Evolutionary conservation across 1,284 basidiomycete species (phyloP).

Genomic region (Sporisorium iseilematis-ciliati): DNA sequence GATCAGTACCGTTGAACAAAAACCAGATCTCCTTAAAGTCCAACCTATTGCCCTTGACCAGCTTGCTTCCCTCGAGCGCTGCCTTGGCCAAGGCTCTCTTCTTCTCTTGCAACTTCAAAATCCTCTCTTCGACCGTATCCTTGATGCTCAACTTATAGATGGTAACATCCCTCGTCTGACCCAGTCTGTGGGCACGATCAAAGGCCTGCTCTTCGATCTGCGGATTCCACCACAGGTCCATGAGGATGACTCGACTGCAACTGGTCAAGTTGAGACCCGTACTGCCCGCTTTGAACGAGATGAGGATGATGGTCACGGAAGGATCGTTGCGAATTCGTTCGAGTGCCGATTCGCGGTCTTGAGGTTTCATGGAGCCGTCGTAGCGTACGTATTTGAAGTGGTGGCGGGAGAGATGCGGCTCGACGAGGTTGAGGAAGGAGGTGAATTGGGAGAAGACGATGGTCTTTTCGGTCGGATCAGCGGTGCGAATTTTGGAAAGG

Average conservation of each 20-base stretch:
- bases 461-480: conserved; percentile 80
- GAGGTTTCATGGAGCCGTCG: conserved; percentile 85
- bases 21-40: conserved; percentile 52
- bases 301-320: conserved; percentile 81
- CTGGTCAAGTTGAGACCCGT: conserved; percentile 94
- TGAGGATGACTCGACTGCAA: conserved; percentile 92
- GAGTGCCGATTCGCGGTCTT: conserved; percentile 81
- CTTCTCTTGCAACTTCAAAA: conserved; percentile 77
- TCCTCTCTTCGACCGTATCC: conserved; percentile 89
- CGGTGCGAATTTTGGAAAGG: conserved; percentile 78
- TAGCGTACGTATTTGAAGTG: conserved; percentile 84
- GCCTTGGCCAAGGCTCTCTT: conserved; percentile 87
- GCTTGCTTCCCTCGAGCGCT: conserved; percentile 86
- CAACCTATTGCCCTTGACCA: conserved; percentile 76
- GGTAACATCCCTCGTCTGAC: conserved; percentile 86
- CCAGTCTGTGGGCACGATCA: conserved; percentile 89
- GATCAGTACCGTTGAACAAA: conserved; percentile 43
- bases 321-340: conserved; percentile 78
- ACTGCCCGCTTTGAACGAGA: conserved; percentile 95
- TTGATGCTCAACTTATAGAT: conserved; percentile 94
- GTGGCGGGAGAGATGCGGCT: conserved; percentile 80
- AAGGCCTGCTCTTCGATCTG: conserved; percentile 83
- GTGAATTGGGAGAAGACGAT: conserved; percentile 87
- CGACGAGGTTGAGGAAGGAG: conserved; percentile 85
- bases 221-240: conserved; percentile 88